Evolutionary conservation across 768 basidiomycete species (phyloP), one percentile per base, ranked within the genome.

Genomic region (Agrocybe chaxingu): DNA sequence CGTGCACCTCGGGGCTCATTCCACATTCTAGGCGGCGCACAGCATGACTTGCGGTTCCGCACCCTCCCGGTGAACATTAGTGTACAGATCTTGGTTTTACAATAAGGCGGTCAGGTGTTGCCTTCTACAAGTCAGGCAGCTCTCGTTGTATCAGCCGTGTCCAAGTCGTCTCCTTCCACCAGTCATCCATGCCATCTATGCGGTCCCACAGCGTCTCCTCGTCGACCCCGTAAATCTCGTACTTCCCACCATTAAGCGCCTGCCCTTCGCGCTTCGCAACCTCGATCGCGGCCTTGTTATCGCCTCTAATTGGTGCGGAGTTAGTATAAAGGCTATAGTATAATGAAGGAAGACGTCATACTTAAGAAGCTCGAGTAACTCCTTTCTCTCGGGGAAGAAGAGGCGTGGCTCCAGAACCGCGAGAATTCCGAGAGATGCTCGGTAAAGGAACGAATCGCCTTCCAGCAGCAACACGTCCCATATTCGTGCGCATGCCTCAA

Each of bases 121-220:
- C 42, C 30, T 37, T 41, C 59, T 69, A 80, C 50, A 76, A 51
- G 68, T 94, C 92, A n/a, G 92, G 92, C 48, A 94, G 67, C 66
- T 95, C 92, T 63, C 92, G 75, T 56, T 85, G 83, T 59, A 91
- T 81, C 48, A 95, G 69, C 52, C 92, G 73, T 35, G 75, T 82
- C 91, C 92, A 96, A 44, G 92, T 95, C 54, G 82, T 89, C 61
- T 93, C 90, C 62, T 82, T 91, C 92, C 93, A 95, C 91, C 89
- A 92, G 36, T 92, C 90, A 13, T 87, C 82, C 85, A 92, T 88
- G 45, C 75, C 74, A 55, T 87, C 80, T 33, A 96, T 85, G 38
- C 85, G 77, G 36, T 87, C 87, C 86, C 93, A 95, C 10, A 96
- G 66, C 0, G 80, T 79, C 62, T 94, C 91, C 65, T 95, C 93